Conservation (phyloP, 345 rosid species). For the Cardamine chenopodiifolia region DNA sequence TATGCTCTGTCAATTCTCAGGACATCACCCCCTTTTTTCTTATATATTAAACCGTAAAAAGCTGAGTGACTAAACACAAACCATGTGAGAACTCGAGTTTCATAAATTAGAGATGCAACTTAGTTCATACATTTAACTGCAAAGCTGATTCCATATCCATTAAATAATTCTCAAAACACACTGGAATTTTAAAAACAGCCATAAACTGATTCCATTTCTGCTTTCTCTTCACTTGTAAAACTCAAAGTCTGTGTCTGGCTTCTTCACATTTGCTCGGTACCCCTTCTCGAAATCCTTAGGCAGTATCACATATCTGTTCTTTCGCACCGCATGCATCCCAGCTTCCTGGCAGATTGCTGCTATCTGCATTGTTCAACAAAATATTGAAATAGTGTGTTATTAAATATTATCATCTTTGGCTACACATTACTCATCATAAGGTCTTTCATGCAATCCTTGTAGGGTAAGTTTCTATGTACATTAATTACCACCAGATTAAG, state of each 20-base stretch:
- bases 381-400: background rate
- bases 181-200: slow-evolving; percentile 24
- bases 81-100: background rate
- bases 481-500: background rate
- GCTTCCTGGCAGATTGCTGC: slow-evolving; percentile 99
- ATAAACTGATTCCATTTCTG: slow-evolving; percentile 19
- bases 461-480: background rate
- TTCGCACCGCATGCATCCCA: slow-evolving; percentile 98
- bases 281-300: slow-evolving; percentile 99
- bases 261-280: slow-evolving; percentile 95
- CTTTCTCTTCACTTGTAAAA: slow-evolving; percentile 71
- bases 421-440: slow-evolving; percentile 3
- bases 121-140: slow-evolving; percentile 37
- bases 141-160: slow-evolving; percentile 31
- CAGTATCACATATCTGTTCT: slow-evolving; percentile 93
- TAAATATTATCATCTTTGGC: background rate
- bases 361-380: slow-evolving; percentile 54
- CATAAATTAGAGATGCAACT: slow-evolving; percentile 32
- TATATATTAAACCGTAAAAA: slow-evolving; percentile 5
- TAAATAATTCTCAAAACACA: slow-evolving; percentile 26
- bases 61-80: slow-evolving; percentile 23
- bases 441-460: background rate
- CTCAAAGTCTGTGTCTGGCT: slow-evolving; percentile 97
- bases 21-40: slow-evolving; percentile 8
- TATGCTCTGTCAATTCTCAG: slow-evolving; percentile 4